These are phyloP conservation scores for Claviceps africana DNA, from an alignment of 2,329 filamentous ascomycete genomes.

Conservation along the genomic window DNA sequence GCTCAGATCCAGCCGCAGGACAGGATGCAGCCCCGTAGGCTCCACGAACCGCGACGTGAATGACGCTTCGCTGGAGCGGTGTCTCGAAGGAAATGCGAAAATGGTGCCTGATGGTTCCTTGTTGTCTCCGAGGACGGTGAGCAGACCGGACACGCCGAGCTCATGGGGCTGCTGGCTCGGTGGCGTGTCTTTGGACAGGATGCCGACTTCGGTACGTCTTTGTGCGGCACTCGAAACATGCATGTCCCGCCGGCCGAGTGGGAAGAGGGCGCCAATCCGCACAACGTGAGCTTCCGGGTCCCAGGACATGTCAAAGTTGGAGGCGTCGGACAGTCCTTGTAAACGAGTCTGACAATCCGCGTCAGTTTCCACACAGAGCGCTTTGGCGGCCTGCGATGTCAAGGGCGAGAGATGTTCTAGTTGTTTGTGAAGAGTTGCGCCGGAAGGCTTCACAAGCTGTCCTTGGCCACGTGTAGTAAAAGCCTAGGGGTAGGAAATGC, in stretches of 20 bases:
- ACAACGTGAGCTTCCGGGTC: conserved; percentile 53
- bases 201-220: conserved; percentile 63
- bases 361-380: conserved; percentile 35
- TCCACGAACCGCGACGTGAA: conserved; percentile 52
- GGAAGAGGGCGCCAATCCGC: conserved; percentile 52
- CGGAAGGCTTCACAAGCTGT: not conserved
- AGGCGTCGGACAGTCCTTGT: conserved; percentile 33
- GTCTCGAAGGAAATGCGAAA: conserved; percentile 73
- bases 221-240: conserved; percentile 25
- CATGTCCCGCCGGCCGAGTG: conserved; percentile 27
- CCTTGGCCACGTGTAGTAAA: conserved; percentile 41
- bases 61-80: conserved; percentile 42
- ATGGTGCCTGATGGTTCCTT: conserved; percentile 57
- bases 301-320: conserved; percentile 64
- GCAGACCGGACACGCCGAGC: conserved; percentile 61
- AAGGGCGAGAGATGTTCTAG: conserved; percentile 44
- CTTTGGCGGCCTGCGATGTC: conserved; percentile 34
- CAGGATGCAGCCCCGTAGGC: conserved; percentile 75
- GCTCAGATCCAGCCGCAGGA: conserved; percentile 53
- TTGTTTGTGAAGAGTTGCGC: conserved; percentile 43
- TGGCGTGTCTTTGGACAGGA: conserved; percentile 53
- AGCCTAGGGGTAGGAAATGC: conserved; percentile 27
- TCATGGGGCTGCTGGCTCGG: conserved; percentile 52
- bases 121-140: conserved; percentile 67
- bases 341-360: conserved; percentile 35